phyloP scores from a whole-genome alignment of 306 rosid genomes.

The Trifolium fragiferum region DNA sequence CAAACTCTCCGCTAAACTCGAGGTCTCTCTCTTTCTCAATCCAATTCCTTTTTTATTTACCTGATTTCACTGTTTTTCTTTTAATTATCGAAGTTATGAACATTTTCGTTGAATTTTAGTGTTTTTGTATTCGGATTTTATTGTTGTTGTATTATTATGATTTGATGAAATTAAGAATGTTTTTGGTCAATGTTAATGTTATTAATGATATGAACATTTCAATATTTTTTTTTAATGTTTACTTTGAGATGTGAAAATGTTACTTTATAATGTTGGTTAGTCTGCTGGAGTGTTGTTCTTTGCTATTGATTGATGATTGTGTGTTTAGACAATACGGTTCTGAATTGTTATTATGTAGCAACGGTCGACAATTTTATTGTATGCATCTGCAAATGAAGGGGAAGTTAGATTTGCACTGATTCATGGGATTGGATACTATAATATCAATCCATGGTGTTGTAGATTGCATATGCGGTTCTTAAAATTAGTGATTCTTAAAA shows the following conservation, averaged over 20 bases:
- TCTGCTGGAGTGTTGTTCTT: slow-evolving; percentile 9
- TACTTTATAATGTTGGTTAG: background rate
- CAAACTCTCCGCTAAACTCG: slow-evolving; percentile 87
- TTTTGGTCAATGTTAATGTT: background rate
- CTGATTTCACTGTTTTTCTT: background rate
- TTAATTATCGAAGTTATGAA: background rate
- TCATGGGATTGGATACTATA: background rate
- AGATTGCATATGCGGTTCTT: background rate
- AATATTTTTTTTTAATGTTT: background rate
- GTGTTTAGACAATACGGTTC: background rate
- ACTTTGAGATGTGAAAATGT: slow-evolving; percentile 16
- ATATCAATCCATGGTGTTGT: background rate
- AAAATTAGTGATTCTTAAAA: background rate
- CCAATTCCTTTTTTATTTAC: background rate
- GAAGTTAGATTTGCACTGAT: background rate
- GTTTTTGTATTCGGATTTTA: background rate
- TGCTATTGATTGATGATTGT: background rate
- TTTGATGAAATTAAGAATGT: slow-evolving; percentile 21
- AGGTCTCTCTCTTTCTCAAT: slow-evolving; percentile 53
- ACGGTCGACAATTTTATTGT: background rate
- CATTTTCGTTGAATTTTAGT: background rate
- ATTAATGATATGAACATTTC: background rate
- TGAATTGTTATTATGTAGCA: background rate
- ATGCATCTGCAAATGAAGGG: slow-evolving; percentile 10
- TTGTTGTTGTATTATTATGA: background rate